phyloP scores from a whole-genome alignment of 768 basidiomycete species.

The Suillus alpinus region DNA sequence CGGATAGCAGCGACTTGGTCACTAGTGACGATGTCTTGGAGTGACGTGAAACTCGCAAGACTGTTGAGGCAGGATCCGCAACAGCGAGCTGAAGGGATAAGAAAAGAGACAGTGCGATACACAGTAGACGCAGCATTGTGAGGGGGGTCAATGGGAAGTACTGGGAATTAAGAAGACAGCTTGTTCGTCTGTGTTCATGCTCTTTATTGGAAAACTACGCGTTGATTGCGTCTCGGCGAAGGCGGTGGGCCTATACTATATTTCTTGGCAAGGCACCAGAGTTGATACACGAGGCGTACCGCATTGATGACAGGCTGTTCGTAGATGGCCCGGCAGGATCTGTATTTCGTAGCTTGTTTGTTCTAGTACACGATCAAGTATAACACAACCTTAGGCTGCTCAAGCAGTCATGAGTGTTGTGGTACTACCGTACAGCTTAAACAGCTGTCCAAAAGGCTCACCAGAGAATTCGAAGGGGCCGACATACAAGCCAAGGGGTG shows the following conservation, averaged over 20 bases:
- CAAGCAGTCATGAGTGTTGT: neutral
- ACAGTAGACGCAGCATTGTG: neutral
- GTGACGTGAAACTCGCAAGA: neutral
- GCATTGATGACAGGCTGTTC: neutral
- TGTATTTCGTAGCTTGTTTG: neutral
- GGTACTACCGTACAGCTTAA: no score
- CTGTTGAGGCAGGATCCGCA: neutral
- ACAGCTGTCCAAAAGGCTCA: neutral
- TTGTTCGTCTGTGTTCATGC: neutral
- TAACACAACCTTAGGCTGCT: neutral
- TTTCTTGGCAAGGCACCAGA: conserved; percentile 2
- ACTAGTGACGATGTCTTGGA: neutral
- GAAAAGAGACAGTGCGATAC: neutral
- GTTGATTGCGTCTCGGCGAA: neutral
- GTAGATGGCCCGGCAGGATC: neutral
- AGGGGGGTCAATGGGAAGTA: no score
- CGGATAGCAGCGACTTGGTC: neutral
- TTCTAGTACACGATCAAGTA: neutral
- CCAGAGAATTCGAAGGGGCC: neutral
- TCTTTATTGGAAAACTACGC: neutral
- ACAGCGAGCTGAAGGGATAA: neutral
- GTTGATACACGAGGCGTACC: neutral
- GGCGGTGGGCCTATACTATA: neutral
- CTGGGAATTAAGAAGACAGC: no score
- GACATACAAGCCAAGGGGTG: neutral